Base-by-base conservation (phyloP, 192 early-diverging fungal genomes). In the Coemansia asiatica region DNA sequence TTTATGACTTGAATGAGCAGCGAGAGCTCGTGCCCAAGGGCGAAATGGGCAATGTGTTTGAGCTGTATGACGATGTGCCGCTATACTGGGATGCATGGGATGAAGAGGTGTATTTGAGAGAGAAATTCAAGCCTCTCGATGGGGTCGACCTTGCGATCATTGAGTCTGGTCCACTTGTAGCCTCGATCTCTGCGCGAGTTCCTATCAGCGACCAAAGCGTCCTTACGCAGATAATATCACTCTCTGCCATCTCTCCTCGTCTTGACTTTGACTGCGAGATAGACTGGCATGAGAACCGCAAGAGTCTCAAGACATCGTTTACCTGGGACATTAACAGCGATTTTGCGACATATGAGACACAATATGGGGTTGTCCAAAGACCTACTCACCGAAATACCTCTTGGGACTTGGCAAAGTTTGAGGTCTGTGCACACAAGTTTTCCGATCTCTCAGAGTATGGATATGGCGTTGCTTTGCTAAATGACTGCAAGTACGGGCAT, bases 401-500 rank as follows among this genome's bases (percentile, higher is more conserved):
- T 28, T 95, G 94, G 87, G 94, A 92, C 31, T 79, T 82, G 77
- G 84, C 75, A 40, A 89, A 91, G 61, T 99, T 99, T 75, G 97
- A 98, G 82, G 95, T 96, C 2, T 94, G 93, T 60, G 95, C 88
- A 0, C 97, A 98, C 85, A 95, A 95, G 67, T 98, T 91, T 85
- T 94, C 90, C 2, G 96, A 98, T 59, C 82, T 94, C 1, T 94
- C 92, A 5, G 95, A 98, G 69, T 91, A 87, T 66, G 94, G 97
- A 0, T 97, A 92, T 74, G 96, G 96, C 31, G 90, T 96, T 5
- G 89, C 95, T 1, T 72, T 98, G 33, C 71, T 97, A 60, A 97
- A 95, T 68, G 95, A 98, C 72, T 89, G 91, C 85, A 98, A 98
- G 72, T 98, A 94, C 72, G 96, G 96, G n/a, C 94, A 92, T 63